A percentile compares a stretch with the other conserved stretches of the same genome.
Conservation (phyloP, 768 basidiomycete species). For the Termitomyces sp. region DNA sequence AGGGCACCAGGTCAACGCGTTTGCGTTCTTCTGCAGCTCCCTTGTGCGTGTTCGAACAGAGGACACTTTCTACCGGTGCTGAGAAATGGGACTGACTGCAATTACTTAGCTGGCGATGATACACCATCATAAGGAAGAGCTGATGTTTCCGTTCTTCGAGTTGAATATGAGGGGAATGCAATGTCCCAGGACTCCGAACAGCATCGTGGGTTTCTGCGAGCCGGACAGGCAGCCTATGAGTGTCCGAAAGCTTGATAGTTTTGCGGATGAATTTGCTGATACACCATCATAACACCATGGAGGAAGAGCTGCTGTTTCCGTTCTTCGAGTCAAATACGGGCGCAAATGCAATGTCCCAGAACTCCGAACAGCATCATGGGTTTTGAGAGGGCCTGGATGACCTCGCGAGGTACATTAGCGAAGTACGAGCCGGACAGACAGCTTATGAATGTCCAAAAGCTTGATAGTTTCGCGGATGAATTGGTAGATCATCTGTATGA, state of each 20-base stretch:
- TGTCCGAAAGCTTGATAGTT: conserved; percentile 17
- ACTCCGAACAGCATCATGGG: conserved; percentile 18
- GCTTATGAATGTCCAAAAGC: conserved; percentile 31
- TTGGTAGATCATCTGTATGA: conserved; percentile 22
- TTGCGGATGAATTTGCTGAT: conserved; percentile 20
- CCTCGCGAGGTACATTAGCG: conserved; percentile 34
- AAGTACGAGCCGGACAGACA: conserved; percentile 51
- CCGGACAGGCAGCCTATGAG: conserved; percentile 46
- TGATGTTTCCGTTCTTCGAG: conserved; percentile 17
- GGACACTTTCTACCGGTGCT: too few species aligned
- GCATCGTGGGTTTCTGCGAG: conserved; percentile 35
- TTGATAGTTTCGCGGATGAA: conserved; percentile 20
- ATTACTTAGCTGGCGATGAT: too few species aligned
- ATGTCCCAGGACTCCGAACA: conserved; percentile 19
- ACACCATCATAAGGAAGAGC: conserved; percentile 27
- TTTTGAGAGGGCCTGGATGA: conserved; percentile 23
- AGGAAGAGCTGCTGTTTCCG: conserved; percentile 24
- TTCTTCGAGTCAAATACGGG: conserved; percentile 20
- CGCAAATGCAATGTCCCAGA: conserved; percentile 15
- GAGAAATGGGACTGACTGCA: too few species aligned
- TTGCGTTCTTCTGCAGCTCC: too few species aligned
- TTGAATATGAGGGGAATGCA: conserved; percentile 19
- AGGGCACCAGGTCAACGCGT: too few species aligned
- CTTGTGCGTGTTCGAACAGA: too few species aligned
- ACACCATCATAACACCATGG: conserved; percentile 26